Evolutionary conservation across 1,139 yeast species (phyloP), one percentile per base, ranked within the genome.

Genomic region (Candida tetrigidarum): DNA sequence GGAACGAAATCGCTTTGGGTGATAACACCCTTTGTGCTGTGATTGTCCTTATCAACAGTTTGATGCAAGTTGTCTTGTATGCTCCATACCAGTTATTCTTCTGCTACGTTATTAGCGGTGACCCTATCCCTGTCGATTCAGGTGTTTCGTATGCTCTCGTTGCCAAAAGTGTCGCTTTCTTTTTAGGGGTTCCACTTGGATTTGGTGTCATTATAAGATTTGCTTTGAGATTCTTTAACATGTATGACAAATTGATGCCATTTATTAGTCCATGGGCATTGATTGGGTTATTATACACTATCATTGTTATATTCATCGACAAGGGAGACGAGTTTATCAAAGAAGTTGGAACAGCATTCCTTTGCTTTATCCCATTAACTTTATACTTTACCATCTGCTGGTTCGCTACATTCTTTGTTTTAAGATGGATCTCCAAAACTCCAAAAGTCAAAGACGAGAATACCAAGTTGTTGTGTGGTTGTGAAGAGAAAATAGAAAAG

Each of bases 1-100:
- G 86, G 86, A 81, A 78, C 54, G 74, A 77, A 19, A 65, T 81
- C 15, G 81, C 84, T 2, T 71, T 64, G 12, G 86, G 86, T 4
- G 82, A 80, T 53, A 60, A 62, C 40, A 69, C 69, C 29, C 62
- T 78, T 42, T 81, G 86, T 61, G 83, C 83, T 3, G 58, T 78
- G 7, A 53, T 81, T 18, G 85, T 81, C 1, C 63, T 80, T 7
- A 55, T 80, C 39, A 81, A 81, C 58, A 75, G 82, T 43, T 42
- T 80, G 39, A 56, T 81, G 29, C 86, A 81, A 56, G 67, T 81
- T 46, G 69, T 75, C 1, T 64, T 81, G 19, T 80, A 74, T 57
- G 84, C 84, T 1, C 86, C 86, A 9, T 70, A 74, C 49, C 75
- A 78, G 47, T 58, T 77, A 33, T 68, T 80, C 43, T 75, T 75